Base-by-base conservation (phyloP, 2,329 filamentous ascomycete genomes). In the Fusarium sp. region DNA sequence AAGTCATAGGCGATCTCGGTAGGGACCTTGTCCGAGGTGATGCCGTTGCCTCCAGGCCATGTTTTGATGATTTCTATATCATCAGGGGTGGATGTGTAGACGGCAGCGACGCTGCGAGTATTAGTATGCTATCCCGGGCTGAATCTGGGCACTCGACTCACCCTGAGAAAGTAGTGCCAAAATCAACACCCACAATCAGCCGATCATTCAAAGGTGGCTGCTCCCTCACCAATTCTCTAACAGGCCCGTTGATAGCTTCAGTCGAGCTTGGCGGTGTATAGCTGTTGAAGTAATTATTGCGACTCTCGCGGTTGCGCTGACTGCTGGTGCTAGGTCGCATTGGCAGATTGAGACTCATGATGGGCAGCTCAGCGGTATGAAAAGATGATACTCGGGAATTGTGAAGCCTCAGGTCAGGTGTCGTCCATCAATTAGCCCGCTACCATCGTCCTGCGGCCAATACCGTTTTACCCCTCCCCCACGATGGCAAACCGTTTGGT, bases 1-100 rank as follows among this genome's bases (percentile, higher is more conserved):
- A 78, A 74, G 55, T 83, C 80, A 67, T 87, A 87, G 63, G 89
- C 88, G 49, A 93, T 88, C 73, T 93, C 90, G 13, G 90, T 92
- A 2, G 91, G 90, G 2, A 93, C 90, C 79, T 94, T 94, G 79
- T 94, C 90, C 32, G 89, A 92, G n/a, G 91, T 93, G 76, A 93
- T 92, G 68, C 90, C 90, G 71, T 93, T 93, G 25, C 89, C 89
- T 23, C 91, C 91, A 0, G 91, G 90, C 91, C 91, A 94, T 13
- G 85, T 89, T 78, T 92, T 93, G 78, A 93, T 92, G 69, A 93
- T 91, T 72, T 93, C 89, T 54, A 93, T 81, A 73, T 93, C 90
- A 73, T 93, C 90, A 11, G 90, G 90, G 2, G 87, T 91, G 4
- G 86, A 88, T 13, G 88, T 90, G 68, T 92, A 91, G 4, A 91